Conservation (phyloP, 2,329 filamentous ascomycete species). For the Coniochaeta ligniaria region DNA sequence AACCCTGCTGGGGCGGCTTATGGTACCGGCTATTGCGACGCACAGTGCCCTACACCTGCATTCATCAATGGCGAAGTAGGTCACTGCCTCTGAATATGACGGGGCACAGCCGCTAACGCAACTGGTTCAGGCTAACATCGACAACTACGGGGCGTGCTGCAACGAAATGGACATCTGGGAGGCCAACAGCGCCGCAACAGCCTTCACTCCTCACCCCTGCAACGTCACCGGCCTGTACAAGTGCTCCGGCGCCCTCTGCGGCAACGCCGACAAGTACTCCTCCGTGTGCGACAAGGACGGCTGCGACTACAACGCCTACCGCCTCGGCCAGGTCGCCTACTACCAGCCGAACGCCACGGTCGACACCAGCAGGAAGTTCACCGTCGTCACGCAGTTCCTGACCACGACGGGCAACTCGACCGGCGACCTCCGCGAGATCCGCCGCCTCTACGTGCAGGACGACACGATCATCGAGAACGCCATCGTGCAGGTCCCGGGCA, state of each 20-base stretch:
- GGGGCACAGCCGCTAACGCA: background rate
- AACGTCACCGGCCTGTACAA: slow-evolving; percentile 32
- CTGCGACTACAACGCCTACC: slow-evolving; percentile 56
- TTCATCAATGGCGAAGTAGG: slow-evolving; percentile 29
- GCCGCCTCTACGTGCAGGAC: slow-evolving; percentile 50
- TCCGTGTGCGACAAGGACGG: slow-evolving; percentile 54
- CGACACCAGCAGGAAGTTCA: slow-evolving; percentile 45
- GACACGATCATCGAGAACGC: slow-evolving; percentile 43
- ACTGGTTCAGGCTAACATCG: slow-evolving; percentile 29
- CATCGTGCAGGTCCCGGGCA: slow-evolving; percentile 15
- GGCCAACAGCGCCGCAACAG: slow-evolving; percentile 37
- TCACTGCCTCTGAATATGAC: slow-evolving; percentile 11
- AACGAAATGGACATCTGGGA: slow-evolving; percentile 52
- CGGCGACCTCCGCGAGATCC: slow-evolving; percentile 44
- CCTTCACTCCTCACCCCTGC: slow-evolving; percentile 43
- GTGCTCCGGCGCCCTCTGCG: slow-evolving; percentile 39
- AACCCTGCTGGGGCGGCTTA: slow-evolving; percentile 48
- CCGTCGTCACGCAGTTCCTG: slow-evolving; percentile 52
- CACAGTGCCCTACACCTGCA: slow-evolving; percentile 37
- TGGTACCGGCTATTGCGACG: slow-evolving; percentile 51
- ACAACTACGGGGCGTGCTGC: slow-evolving; percentile 39
- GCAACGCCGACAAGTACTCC: slow-evolving; percentile 34
- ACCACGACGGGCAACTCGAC: slow-evolving; percentile 27
- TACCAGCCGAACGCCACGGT: slow-evolving; percentile 46
- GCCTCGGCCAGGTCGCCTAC: slow-evolving; percentile 48